Conservation (phyloP, 495 filamentous ascomycete species). For the Saxispiralis lemnorum region DNA sequence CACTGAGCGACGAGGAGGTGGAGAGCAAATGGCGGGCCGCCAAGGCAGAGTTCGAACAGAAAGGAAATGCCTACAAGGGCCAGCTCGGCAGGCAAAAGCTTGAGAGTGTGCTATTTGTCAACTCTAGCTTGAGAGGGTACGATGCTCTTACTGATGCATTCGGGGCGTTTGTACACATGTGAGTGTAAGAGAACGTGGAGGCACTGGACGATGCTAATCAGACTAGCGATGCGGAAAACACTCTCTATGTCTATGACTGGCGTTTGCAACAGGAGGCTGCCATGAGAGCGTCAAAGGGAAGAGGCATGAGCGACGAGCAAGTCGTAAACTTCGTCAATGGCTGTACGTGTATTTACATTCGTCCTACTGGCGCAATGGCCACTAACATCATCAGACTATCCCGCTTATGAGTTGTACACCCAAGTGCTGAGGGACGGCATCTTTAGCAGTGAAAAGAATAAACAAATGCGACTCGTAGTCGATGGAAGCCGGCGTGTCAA, state of each 20-base stretch:
- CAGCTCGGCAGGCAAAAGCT: conserved; percentile 41
- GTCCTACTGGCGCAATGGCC: conserved; percentile 1
- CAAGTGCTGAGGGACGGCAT: conserved; percentile 19
- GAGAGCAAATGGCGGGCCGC: conserved; percentile 39
- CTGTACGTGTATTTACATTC: conserved; percentile 30
- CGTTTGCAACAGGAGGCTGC: conserved; percentile 61
- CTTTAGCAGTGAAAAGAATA: conserved; percentile 16
- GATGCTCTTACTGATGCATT: conserved; percentile 55
- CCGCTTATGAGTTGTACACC: conserved; percentile 35
- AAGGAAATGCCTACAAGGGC: conserved; percentile 27
- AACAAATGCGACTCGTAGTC: conserved; percentile 22
- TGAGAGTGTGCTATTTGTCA: conserved; percentile 54
- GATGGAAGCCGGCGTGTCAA: conserved; percentile 20
- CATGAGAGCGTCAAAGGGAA: conserved; percentile 44
- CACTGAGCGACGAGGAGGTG: conserved; percentile 38
- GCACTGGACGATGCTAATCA: too few species aligned
- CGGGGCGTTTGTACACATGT: conserved; percentile 75
- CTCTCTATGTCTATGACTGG: conserved; percentile 72
- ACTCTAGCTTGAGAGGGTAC: conserved; percentile 50
- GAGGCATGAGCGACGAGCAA: conserved; percentile 62
- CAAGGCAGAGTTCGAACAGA: conserved; percentile 29
- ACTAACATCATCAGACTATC: conserved; percentile 33
- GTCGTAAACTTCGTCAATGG: conserved; percentile 49
- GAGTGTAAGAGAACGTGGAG: conserved; percentile 14
- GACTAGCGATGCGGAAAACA: conserved; percentile 24